Percentiles rank a stretch among this genome's conserved stretches.
Evolutionary conservation across 2,329 filamentous ascomycete species (phyloP).

Genomic region (Neopestalotiopsis clavispora): DNA sequence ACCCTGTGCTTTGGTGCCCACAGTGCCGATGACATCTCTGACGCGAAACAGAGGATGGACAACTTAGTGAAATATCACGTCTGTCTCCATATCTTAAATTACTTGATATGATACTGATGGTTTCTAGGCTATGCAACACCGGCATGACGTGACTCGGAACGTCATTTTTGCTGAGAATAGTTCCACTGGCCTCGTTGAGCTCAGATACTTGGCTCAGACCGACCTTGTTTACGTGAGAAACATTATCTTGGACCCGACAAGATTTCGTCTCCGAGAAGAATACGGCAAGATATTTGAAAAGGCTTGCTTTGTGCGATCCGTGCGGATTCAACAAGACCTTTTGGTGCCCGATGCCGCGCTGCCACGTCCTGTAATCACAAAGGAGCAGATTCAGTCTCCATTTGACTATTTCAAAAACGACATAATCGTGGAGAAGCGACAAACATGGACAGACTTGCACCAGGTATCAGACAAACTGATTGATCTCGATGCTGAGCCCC

Average conservation of each 20-base stretch:
- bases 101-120: background rate
- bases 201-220: conserved; percentile 18
- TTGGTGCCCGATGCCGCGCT: background rate
- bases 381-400: background rate
- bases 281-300: conserved; percentile 15
- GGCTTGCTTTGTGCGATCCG: conserved; percentile 11
- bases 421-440: background rate
- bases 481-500: background rate
- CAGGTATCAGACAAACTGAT: background rate
- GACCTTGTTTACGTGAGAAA: conserved; percentile 1
- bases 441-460: background rate
- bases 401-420: background rate
- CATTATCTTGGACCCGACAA: conserved; percentile 15
- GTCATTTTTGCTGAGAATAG: conserved; percentile 12
- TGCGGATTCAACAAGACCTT: background rate
- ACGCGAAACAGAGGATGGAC: conserved; percentile 14
- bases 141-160: background rate
- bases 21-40: background rate
- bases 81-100: background rate
- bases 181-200: conserved; percentile 6
- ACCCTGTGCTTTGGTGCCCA: conserved; percentile 17
- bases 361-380: conserved; percentile 1
- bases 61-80: conserved; percentile 18
- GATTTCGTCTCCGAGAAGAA: background rate
- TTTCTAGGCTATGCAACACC: background rate